phyloP scores from a whole-genome alignment of 2,329 filamentous ascomycete species.

The Penicillium capsulatum region DNA sequence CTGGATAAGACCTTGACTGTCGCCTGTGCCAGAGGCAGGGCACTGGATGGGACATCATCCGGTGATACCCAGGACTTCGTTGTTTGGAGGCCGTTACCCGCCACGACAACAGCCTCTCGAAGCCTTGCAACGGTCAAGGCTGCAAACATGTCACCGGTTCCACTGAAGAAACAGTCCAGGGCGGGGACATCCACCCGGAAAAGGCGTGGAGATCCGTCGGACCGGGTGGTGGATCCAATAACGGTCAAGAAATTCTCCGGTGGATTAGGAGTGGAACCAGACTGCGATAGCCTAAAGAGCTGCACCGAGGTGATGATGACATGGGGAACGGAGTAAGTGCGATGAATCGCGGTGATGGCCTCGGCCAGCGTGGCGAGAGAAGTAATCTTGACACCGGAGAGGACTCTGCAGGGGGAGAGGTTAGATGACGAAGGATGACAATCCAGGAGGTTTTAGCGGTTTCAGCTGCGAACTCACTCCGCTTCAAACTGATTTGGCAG shows the following conservation, averaged over 20 bases:
- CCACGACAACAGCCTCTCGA: slow-evolving; percentile 67
- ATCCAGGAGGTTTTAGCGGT: no score
- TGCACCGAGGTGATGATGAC: slow-evolving; percentile 88
- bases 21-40: slow-evolving; percentile 78
- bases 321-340: slow-evolving; percentile 72
- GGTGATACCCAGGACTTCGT: slow-evolving; percentile 69
- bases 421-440: no score
- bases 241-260: slow-evolving; percentile 57
- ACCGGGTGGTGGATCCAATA: slow-evolving; percentile 68
- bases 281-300: slow-evolving; percentile 53
- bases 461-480: no score
- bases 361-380: slow-evolving; percentile 67
- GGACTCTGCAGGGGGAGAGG: slow-evolving; percentile 54
- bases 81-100: slow-evolving; percentile 46
- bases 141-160: slow-evolving; percentile 98
- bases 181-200: slow-evolving; percentile 85
- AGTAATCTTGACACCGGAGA: slow-evolving; percentile 78
- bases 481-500: slow-evolving; percentile 96
- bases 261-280: slow-evolving; percentile 28
- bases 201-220: slow-evolving; percentile 64
- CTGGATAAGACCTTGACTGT: slow-evolving; percentile 83
- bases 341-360: slow-evolving; percentile 74
- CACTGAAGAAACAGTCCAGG: slow-evolving; percentile 90
- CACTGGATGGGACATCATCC: slow-evolving; percentile 63
- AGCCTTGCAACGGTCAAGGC: slow-evolving; percentile 83